Conservation (phyloP, 176 grass and related monocot genomes). For the Tuctoria greenei region DNA sequence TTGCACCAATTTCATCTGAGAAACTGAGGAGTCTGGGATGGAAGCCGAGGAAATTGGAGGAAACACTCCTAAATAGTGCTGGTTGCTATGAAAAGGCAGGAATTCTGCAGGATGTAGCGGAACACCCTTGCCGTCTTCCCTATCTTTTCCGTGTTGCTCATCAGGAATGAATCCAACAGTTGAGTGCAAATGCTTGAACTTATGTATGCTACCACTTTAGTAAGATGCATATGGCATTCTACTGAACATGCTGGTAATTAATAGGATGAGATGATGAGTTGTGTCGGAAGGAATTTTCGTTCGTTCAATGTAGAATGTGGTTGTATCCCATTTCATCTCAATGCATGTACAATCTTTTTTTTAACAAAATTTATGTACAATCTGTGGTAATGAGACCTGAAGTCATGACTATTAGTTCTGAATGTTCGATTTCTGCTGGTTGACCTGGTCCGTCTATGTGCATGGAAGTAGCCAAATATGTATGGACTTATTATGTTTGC, state of each 20-base stretch:
- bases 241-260: background rate
- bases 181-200: background rate
- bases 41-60: constrained; percentile 36
- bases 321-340: background rate
- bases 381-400: background rate
- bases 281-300: background rate
- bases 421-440: background rate
- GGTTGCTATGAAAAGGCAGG: constrained; percentile 35
- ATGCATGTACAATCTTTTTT: background rate
- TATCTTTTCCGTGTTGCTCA: constrained; percentile 11
- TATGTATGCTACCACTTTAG: background rate
- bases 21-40: constrained; percentile 47
- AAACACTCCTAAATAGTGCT: constrained; percentile 28
- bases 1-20: constrained; percentile 2
- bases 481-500: no score
- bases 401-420: background rate
- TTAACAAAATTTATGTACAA: no score
- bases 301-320: background rate
- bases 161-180: background rate
- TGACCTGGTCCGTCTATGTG: background rate
- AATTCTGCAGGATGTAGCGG: constrained; percentile 28
- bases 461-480: background rate
- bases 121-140: background rate
- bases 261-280: no score
- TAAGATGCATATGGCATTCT: background rate